These are phyloP conservation scores for Cryptococcus jaspeensis DNA, from an alignment of 1,284 basidiomycete genomes.

Conservation along the genomic window DNA sequence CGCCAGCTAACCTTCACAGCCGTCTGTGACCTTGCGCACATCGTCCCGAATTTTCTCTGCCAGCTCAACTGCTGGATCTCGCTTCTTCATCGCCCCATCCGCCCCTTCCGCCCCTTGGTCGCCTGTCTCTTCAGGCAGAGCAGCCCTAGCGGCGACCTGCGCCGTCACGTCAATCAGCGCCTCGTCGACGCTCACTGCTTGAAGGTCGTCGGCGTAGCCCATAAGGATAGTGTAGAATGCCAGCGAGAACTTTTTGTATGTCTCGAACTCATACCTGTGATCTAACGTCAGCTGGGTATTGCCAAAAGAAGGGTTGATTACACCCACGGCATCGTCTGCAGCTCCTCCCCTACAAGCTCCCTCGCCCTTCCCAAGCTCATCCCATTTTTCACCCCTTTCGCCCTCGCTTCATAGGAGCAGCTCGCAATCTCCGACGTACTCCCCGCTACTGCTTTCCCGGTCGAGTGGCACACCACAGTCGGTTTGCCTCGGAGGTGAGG, in stretches of 20 bases:
- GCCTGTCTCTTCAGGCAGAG: constrained; percentile 39
- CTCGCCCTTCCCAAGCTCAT: constrained; percentile 91
- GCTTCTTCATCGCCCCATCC: constrained; percentile 7
- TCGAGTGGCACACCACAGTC: constrained; percentile 89
- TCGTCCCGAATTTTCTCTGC: constrained; percentile 27
- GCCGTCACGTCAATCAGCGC: constrained; percentile 85
- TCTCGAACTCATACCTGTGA: constrained; percentile 54
- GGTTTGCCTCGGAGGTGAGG: constrained; percentile 81
- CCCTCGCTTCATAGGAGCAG: constrained; percentile 88
- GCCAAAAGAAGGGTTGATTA: constrained; percentile 45
- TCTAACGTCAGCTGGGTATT: too few species aligned
- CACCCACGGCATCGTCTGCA: constrained; percentile 84
- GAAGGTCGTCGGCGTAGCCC: constrained; percentile 81
- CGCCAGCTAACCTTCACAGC: constrained; percentile 68
- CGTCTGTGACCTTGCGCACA: constrained; percentile 65
- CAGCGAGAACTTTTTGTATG: constrained; percentile 76
- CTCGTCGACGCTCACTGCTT: constrained; percentile 96
- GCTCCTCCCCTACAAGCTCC: constrained; percentile 63
- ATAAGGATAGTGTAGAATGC: constrained; percentile 91
- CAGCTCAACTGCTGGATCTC: constrained; percentile 19
- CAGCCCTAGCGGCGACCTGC: constrained; percentile 54
- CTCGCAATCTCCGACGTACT: constrained; percentile 95
- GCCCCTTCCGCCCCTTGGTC: constrained; percentile 40
- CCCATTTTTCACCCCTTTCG: constrained; percentile 84
- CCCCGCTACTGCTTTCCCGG: constrained; percentile 58